These are phyloP conservation scores for Mycena sp. DNA, from an alignment of 1,284 basidiomycete species.

Conservation along the genomic window DNA sequence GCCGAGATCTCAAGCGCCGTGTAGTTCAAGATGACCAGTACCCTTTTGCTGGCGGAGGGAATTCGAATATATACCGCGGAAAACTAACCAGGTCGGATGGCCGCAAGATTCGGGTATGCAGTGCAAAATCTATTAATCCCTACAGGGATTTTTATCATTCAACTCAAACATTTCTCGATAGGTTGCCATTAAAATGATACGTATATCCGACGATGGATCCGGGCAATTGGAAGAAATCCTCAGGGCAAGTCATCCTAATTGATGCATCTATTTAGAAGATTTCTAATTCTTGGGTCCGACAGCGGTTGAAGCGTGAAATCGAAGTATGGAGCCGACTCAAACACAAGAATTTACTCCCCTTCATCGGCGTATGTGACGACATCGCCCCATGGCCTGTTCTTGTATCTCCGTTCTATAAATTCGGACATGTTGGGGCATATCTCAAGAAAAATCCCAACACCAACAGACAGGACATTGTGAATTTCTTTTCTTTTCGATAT, in stretches of 20 bases:
- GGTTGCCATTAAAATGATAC: conserved; percentile 19
- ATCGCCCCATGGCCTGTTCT: conserved; percentile 29
- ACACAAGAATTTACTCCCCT: conserved; percentile 10
- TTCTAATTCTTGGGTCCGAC: not conserved
- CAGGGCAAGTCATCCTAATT: not conserved
- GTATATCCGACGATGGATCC: conserved; percentile 7
- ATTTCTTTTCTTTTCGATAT: not conserved
- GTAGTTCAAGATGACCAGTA: conserved; percentile 19
- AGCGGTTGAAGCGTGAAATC: conserved; percentile 6
- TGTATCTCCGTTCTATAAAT: conserved; percentile 34
- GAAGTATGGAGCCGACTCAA: conserved; percentile 12
- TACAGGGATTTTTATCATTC: too few species aligned
- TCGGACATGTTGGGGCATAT: conserved; percentile 27
- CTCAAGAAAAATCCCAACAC: conserved; percentile 21
- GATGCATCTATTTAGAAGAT: not conserved
- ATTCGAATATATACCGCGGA: conserved; percentile 25
- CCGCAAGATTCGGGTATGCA: conserved; percentile 17
- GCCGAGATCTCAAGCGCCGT: conserved; percentile 19
- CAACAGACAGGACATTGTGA: conserved; percentile 30
- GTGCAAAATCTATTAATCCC: too few species aligned
- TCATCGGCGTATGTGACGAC: conserved; percentile 19
- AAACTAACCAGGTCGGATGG: conserved; percentile 20
- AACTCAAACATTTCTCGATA: too few species aligned
- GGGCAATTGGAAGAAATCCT: conserved; percentile 10
- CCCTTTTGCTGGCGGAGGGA: conserved; percentile 26